Conservation (phyloP, 1,284 basidiomycete genomes). For the Crucibulum cyathiforme region DNA sequence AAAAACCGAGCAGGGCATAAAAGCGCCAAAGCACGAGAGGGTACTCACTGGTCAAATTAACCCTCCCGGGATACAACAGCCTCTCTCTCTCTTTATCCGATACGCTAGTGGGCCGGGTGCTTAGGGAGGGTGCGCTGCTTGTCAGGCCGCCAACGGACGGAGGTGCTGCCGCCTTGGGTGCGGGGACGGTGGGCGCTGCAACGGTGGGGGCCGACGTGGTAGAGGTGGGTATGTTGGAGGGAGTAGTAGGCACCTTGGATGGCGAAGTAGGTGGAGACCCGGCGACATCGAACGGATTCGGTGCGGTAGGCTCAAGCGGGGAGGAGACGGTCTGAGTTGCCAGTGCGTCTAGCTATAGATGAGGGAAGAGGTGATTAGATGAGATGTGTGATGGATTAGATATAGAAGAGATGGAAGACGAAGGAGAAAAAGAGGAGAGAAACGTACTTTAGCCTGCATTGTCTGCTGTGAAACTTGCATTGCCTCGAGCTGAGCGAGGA, state of each 20-base stretch:
- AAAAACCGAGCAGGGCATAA: neutral
- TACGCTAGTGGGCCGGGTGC: too few relatives aligned
- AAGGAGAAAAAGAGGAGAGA: neutral
- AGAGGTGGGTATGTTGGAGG: constrained; percentile 7
- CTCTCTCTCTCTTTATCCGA: constrained; percentile 71
- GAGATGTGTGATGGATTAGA: neutral
- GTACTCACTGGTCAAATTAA: constrained; percentile 79
- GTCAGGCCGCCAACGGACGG: neutral
- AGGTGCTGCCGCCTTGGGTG: constrained; percentile 28
- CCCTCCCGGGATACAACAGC: constrained; percentile 76
- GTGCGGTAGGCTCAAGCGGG: too few relatives aligned
- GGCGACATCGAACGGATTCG: too few relatives aligned
- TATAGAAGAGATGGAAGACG: constrained; percentile 7
- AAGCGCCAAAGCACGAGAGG: neutral
- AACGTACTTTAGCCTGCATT: constrained; percentile 71
- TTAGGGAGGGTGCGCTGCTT: neutral
- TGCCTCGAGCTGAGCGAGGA: constrained; percentile 70
- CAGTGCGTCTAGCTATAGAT: constrained; percentile 40
- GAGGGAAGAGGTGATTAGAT: constrained; percentile 6
- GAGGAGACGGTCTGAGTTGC: constrained; percentile 2
- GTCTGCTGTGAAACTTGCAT: constrained; percentile 76
- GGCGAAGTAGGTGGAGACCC: constrained; percentile 6
- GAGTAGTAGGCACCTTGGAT: neutral
- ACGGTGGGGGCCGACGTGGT: constrained; percentile 11
- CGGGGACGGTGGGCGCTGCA: constrained; percentile 4